Evolutionary conservation across 805 yeast genomes (phyloP), one percentile per base, ranked within the genome.

Genomic region (Candida chilensis): DNA sequence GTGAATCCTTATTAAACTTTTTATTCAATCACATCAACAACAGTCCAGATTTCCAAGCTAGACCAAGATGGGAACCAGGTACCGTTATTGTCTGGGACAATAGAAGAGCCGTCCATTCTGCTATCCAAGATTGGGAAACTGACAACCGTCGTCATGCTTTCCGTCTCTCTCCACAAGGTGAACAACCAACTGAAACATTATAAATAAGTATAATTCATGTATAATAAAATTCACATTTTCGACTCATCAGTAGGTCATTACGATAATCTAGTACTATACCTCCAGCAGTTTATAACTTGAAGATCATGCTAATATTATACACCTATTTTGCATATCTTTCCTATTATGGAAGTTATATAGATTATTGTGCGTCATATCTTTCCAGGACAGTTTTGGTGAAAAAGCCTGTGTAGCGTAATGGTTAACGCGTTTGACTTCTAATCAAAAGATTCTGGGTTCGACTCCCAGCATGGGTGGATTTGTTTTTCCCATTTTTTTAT

Each of bases 71-170:
- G 82, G 78, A 74, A 47, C 76, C 78, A 31, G 67, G 70, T 30
- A 70, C 86, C 2, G 79, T 82, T 31, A 84, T 77, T 13, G 52
- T 79, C 17, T 82, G 90, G 90, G 92, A 82, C 46, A 82, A 82
- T 61, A 73, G 92, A 49, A 62, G 79, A 45, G 69, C 75, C 8
- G 54, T 70, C 16, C 92, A 82, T 50, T 61, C 82, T 10, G 86
- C 87, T 11, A 64, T 76, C 12, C 67, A 73, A 32, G 90, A 82
- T 44, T 81, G 84, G 78, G 79, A 71, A 40, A 63, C 70, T 27
- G 77, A 80, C n/a, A 70, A 66, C 24, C 63, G 72, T 16, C 70
- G 92, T 52, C 90, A 81, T 41, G 83, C 82, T 7, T 74, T 76
- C 46, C 68, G 90, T 52, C 70, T 81, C 34, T 78, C 87, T 13